These are phyloP conservation scores for Stropharia rugosoannulata DNA, from an alignment of 768 basidiomycete genomes.

Conservation along the genomic window DNA sequence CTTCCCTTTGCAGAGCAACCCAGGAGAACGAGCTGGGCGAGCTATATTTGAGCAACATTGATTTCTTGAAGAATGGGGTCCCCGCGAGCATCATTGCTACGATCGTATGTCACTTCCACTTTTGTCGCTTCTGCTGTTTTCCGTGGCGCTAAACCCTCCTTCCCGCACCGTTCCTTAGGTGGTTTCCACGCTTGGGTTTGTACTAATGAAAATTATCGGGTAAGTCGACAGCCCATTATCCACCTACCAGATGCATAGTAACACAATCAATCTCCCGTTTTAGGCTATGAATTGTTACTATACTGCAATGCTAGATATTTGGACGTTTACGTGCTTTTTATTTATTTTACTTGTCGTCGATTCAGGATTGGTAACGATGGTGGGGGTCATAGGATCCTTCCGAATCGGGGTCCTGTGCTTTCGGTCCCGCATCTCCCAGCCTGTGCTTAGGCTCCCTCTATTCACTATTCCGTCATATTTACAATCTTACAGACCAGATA, in stretches of 20 bases:
- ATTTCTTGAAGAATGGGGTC: conserved; percentile 93
- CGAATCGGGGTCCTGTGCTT: too few species aligned
- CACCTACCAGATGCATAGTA: conserved; percentile 1
- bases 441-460: too few species aligned
- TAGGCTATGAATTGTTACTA: conserved; percentile 12
- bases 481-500: too few species aligned
- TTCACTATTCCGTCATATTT: too few species aligned
- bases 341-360: neutral
- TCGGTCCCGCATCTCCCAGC: too few species aligned
- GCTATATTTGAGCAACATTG: conserved; percentile 78
- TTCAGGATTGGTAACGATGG: neutral
- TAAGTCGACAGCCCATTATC: conserved; percentile 33
- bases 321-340: neutral
- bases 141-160: conserved; percentile 9
- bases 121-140: neutral
- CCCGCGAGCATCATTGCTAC: conserved; percentile 92
- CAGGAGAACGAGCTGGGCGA: conserved; percentile 95
- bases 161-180: conserved; percentile 44
- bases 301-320: neutral
- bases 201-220: conserved; percentile 73
- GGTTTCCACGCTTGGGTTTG: conserved; percentile 82
- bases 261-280: neutral
- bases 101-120: conserved; percentile 46
- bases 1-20: conserved; percentile 56
- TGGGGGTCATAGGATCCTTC: too few species aligned